Evolutionary conservation across 208 protist species (phyloP), one percentile per base, ranked within the genome.

Genomic region (Crithidia brevicula): DNA sequence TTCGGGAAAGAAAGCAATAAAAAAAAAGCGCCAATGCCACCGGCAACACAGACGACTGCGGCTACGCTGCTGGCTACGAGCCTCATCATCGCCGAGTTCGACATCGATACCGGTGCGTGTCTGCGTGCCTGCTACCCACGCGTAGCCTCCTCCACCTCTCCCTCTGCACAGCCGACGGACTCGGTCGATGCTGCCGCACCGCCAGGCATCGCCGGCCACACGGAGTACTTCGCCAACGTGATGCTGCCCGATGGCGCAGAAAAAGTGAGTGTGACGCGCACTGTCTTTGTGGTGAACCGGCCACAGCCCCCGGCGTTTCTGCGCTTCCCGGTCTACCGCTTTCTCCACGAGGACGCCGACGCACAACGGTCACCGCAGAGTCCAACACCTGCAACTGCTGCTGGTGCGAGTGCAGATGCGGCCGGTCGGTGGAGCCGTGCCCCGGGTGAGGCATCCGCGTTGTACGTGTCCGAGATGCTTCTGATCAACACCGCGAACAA

Each of bases 241-340:
- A 94, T 94, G 88, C 80, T 94, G 18, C 88, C 88, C 31, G 88
- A 94, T 57, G 85, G 88, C 23, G 83, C 83, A 7, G 88, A 94
- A 59, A 91, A 89, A 47, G 66, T 85, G 15, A 67, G 62, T 16
- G 67, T 91, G 42, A 77, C 72, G 43, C 76, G 77, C 47, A 90
- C 81, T 11, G 72, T 90, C 22, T 91, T 94, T 67, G 73, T 94
- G 20, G 61, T 84, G 20, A 91, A 91, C 67, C 76, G 88, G 1
- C 74, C 83, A 11, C 71, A 72, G 30, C 64, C 62, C 0, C 62
- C 53, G 5, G 46, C 38, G 31, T 76, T 63, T 25, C 30, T 76
- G 52, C 75, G 81, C 28, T 85, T 91, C 43, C 81, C 81, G 36
- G 79, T 86, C 22, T 91, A 89, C 64, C 72, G 63, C 4, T 93